These are phyloP conservation scores for Fusarium buxicola DNA, from an alignment of 2,329 filamentous ascomycete genomes.

Conservation along the genomic window DNA sequence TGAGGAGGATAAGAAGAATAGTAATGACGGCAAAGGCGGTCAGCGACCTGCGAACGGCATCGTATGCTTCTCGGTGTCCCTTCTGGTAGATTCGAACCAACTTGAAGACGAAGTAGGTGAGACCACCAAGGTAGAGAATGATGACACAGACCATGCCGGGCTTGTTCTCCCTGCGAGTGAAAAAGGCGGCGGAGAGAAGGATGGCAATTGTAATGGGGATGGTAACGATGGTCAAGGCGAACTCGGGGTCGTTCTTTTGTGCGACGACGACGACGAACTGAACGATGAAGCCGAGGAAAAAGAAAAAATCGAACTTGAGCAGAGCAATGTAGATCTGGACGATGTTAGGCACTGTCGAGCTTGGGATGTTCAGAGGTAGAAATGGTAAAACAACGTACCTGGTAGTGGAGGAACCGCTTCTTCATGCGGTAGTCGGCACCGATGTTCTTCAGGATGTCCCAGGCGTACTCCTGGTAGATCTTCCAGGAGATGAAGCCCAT, in stretches of 20 bases:
- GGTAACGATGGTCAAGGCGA: constrained; percentile 86
- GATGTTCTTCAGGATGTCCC: constrained; percentile 99
- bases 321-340: constrained; percentile 93
- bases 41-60: constrained; percentile 83
- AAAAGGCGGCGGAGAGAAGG: constrained; percentile 84
- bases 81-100: constrained; percentile 92
- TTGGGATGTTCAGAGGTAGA: neutral
- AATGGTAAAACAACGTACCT: constrained; percentile 67
- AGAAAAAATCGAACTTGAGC: constrained; percentile 99
- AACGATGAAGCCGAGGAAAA: constrained; percentile 98
- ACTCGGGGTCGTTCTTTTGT: constrained; percentile 75
- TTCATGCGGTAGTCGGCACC: constrained; percentile 97
- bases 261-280: constrained; percentile 96
- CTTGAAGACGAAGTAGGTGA: constrained; percentile 98
- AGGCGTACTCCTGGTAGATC: constrained; percentile 97
- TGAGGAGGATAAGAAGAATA: constrained; percentile 86
- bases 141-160: constrained; percentile 82
- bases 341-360: neutral
- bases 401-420: constrained; percentile 93
- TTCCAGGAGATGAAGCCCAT: constrained; percentile 90
- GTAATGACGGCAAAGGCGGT: constrained; percentile 96
- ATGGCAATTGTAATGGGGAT: constrained; percentile 93
- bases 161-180: constrained; percentile 85
- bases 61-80: constrained; percentile 70
- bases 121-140: constrained; percentile 85